A percentile compares a stretch with the other conserved stretches of the same genome.
Evolutionary conservation across 208 protist species (phyloP).

Genomic region (Trichomonas gallinae): DNA sequence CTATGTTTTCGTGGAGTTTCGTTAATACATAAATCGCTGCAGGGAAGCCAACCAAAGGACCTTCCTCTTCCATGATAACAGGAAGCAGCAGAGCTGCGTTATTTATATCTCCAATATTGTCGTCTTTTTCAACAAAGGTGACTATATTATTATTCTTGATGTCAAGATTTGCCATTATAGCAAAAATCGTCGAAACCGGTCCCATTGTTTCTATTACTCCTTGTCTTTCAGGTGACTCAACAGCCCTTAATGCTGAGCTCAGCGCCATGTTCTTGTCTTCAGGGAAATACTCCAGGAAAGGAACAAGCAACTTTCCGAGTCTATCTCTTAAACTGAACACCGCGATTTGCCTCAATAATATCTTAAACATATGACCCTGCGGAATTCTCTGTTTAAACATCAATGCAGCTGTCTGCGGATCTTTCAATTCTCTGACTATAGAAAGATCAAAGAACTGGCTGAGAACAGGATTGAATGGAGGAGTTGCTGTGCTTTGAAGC

Average conservation of each 20-base stretch:
- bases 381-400: background rate
- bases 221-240: constrained; percentile 14
- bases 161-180: background rate
- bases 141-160: background rate
- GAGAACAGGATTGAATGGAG: background rate
- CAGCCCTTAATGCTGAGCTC: background rate
- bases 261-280: background rate
- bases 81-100: background rate
- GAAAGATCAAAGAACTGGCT: constrained; percentile 11
- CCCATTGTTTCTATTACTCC: background rate
- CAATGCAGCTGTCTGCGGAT: background rate
- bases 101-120: background rate
- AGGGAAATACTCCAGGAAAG: background rate
- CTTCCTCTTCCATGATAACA: constrained; percentile 18
- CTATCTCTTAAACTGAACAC: background rate
- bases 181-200: background rate
- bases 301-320: background rate
- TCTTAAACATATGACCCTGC: background rate
- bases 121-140: background rate
- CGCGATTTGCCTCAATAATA: background rate
- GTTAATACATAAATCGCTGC: background rate
- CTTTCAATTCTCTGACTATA: background rate
- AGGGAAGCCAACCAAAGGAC: background rate
- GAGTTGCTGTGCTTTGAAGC: background rate
- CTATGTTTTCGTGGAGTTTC: background rate